These are phyloP conservation scores for Colletotrichum lini DNA, from an alignment of 2,329 filamentous ascomycete genomes.

Conservation along the genomic window DNA sequence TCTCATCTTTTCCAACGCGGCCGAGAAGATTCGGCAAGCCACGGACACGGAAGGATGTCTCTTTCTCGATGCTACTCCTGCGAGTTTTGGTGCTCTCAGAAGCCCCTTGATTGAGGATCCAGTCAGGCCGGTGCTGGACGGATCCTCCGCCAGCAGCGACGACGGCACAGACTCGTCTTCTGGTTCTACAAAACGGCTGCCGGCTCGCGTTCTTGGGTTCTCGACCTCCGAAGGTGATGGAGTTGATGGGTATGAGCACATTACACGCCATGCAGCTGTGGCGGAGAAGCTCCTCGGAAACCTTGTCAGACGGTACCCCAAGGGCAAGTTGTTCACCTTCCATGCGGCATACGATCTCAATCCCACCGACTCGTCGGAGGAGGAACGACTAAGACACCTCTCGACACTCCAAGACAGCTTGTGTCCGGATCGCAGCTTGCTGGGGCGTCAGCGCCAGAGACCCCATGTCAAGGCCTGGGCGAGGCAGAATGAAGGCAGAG, in stretches of 20 bases:
- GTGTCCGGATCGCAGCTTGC: background rate
- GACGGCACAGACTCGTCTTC: background rate
- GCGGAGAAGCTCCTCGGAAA: slow-evolving; percentile 48
- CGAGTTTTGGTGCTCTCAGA: background rate
- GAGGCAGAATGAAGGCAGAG: slow-evolving; percentile 19
- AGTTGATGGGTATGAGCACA: slow-evolving; percentile 19
- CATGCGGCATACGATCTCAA: slow-evolving; percentile 46
- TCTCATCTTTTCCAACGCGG: slow-evolving; percentile 57
- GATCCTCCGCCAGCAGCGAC: background rate
- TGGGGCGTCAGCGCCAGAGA: background rate
- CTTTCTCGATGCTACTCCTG: background rate
- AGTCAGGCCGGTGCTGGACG: background rate
- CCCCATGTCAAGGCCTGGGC: background rate
- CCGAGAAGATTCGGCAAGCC: slow-evolving; percentile 47
- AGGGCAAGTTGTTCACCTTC: slow-evolving; percentile 52
- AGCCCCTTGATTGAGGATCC: background rate
- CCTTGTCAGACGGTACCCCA: slow-evolving; percentile 51
- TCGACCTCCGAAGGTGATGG: slow-evolving; percentile 34
- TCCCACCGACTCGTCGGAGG: slow-evolving; percentile 39
- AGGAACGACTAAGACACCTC: background rate
- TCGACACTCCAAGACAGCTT: background rate
- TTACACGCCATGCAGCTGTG: slow-evolving; percentile 37
- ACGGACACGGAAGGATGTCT: slow-evolving; percentile 3
- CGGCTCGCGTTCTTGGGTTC: slow-evolving; percentile 44
- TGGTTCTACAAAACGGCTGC: background rate